A percentile compares a stretch with the other conserved stretches of the same genome.
phyloP scores from a whole-genome alignment of 2,329 filamentous ascomycete species.

The Ceratocystis huliohia region DNA sequence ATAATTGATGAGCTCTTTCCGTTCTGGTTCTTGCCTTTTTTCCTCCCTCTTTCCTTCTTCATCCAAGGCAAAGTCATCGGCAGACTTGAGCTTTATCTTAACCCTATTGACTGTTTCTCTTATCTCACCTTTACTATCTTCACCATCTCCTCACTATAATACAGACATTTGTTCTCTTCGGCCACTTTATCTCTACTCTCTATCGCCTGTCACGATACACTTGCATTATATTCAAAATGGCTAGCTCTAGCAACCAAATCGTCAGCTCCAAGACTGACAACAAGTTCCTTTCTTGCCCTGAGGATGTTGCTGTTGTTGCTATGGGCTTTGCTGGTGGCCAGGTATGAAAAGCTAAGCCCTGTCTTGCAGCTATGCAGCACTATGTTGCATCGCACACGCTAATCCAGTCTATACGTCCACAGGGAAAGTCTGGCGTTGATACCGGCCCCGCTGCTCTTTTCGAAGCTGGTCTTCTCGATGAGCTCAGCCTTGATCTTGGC shows the following conservation, averaged over 20 bases:
- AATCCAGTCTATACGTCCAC: constrained; percentile 21
- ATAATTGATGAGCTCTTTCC: constrained; percentile 6
- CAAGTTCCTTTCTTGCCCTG: constrained; percentile 67
- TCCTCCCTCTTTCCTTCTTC: constrained; percentile 17
- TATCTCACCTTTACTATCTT: constrained; percentile 7
- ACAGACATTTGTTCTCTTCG: background rate
- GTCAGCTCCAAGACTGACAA: constrained; percentile 43
- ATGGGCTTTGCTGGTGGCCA: constrained; percentile 96
- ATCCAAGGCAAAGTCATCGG: constrained; percentile 19
- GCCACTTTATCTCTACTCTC: background rate
- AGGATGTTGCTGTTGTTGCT: constrained; percentile 80
- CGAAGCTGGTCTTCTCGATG: constrained; percentile 69
- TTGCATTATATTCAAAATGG: constrained; percentile 14
- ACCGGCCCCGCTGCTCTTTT: constrained; percentile 82
- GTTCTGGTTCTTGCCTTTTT: constrained; percentile 6
- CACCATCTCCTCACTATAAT: background rate
- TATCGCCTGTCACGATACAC: background rate
- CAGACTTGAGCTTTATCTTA: constrained; percentile 15
- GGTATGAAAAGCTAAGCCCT: constrained; percentile 39
- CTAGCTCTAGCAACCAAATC: constrained; percentile 28
- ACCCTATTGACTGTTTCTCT: background rate
- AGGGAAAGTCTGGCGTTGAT: constrained; percentile 88
- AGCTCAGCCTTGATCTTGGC: constrained; percentile 72
- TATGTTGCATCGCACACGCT: constrained; percentile 12
- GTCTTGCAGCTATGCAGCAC: background rate